A percentile compares a stretch with the other conserved stretches of the same genome.
Evolutionary conservation across 768 basidiomycete genomes (phyloP).

Genomic region (Rhizopogon vinicolor): DNA sequence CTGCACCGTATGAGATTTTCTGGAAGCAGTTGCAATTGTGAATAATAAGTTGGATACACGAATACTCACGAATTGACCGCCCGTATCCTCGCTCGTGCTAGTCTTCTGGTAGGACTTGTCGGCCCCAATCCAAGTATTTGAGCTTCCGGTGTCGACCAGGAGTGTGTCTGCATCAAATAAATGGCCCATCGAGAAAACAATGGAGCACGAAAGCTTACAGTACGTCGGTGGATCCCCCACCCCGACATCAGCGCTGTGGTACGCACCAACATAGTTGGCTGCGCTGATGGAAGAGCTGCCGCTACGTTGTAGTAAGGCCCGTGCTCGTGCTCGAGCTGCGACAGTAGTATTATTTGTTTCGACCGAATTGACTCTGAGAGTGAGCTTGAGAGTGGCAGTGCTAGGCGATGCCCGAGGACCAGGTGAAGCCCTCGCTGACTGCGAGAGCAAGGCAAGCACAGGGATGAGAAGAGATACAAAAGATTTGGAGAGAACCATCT

Average conservation of each 20-base stretch:
- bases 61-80: conserved; percentile 21
- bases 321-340: conserved; percentile 1
- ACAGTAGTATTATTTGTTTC: not conserved
- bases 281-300: conserved; percentile 4
- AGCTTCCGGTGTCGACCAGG: conserved; percentile 26
- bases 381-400: not conserved
- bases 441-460: not conserved
- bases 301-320: not conserved
- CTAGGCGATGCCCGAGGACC: not conserved
- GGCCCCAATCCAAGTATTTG: conserved; percentile 52
- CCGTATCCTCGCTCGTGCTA: conserved; percentile 35
- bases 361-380: not conserved
- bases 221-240: conserved; percentile 11
- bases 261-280: conserved; percentile 7
- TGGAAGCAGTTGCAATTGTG: not conserved
- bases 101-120: conserved; percentile 37
- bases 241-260: conserved; percentile 9
- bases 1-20: conserved; percentile 6
- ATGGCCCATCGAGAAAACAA: not conserved
- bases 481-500: conserved; percentile 3
- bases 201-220: not conserved
- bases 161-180: conserved; percentile 9
- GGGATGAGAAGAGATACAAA: not conserved
- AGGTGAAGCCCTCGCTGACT: not conserved
- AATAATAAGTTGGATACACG: no score